Base-by-base conservation (phyloP, 495 filamentous ascomycete species). In the Xylaria longipes region DNA sequence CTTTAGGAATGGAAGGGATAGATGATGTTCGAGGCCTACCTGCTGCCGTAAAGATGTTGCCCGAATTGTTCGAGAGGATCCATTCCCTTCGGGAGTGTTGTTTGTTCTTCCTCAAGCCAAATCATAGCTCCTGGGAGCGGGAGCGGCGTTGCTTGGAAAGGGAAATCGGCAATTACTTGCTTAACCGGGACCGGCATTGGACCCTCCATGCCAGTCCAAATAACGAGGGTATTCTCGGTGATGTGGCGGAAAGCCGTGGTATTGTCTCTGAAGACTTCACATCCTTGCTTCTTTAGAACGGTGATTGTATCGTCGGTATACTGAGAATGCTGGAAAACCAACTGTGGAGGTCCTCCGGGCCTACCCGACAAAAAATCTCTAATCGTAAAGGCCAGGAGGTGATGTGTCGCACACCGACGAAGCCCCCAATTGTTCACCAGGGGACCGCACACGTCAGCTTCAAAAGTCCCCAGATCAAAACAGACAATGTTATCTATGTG, bases 121-220 rank as follows among this genome's bases (percentile, higher is more conserved):
- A 58, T 2, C 54, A 58, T 58, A 31, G 54, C 54, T n/a, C 4
- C 8, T 3, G 54, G 54, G 5, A 58, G 29, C 29, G 54, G 54
- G 1, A 58, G 27, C 22, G 27, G 27, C 5, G 54, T 6, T 14
- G 6, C 17, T 35, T 58, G 54, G 11, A 58, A 31, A 5, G 54
- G 54, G 54, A 58, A 58, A 33, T 58, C 54, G 27, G 54, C 54
- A 3, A 58, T 58, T 15, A 58, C 15, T n/a, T 58, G 54, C 14
- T 58, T 58, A 6, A 58, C 54, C 15, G 54, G 54, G 54, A 35
- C 29, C 15, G 54, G 15, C 54, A 58, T 58, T 5, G 54, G 54
- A 14, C 27, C 27, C 22, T 58, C 54, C 22, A 7, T 58, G 54
- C 54, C 54, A 8, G 31, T 17, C 54, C 54, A 58, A 20, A 58